Percentiles rank a stretch among this genome's conserved stretches.
These are phyloP conservation scores for Lotmaria passim DNA, from an alignment of 208 protist genomes.

Conservation along the genomic window DNA sequence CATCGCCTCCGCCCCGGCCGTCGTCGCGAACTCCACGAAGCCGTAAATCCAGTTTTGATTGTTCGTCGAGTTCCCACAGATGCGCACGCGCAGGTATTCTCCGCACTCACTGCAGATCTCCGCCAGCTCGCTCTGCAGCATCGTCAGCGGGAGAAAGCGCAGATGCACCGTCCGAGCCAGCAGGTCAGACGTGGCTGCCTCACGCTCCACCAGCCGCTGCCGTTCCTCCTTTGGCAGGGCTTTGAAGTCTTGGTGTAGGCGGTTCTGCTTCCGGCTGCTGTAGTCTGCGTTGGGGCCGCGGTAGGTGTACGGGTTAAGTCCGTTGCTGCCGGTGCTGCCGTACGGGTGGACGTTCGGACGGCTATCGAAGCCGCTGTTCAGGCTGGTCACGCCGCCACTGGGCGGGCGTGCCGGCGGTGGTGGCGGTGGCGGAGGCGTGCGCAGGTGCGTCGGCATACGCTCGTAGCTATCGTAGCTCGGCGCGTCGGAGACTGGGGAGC, in stretches of 20 bases:
- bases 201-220: constrained; percentile 43
- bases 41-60: constrained; percentile 72
- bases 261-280: constrained; percentile 29
- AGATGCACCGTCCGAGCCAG: constrained; percentile 71
- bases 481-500: constrained; percentile 8
- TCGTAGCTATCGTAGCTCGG: constrained; percentile 24
- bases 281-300: constrained; percentile 38
- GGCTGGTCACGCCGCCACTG: no score
- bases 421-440: constrained; percentile 11
- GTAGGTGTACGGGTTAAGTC: constrained; percentile 40
- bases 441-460: neutral
- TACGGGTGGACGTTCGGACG: constrained; percentile 1
- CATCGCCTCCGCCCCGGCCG: constrained; percentile 45
- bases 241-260: constrained; percentile 75
- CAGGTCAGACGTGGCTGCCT: constrained; percentile 52
- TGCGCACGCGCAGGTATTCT: constrained; percentile 65
- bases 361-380: constrained; percentile 1
- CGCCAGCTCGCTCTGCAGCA: constrained; percentile 70
- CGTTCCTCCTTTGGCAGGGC: constrained; percentile 64
- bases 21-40: constrained; percentile 70
- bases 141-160: constrained; percentile 63
- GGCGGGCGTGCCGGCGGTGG: constrained; percentile 4
- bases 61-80: constrained; percentile 63
- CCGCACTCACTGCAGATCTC: constrained; percentile 65
- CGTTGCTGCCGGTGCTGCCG: neutral